Conservation (phyloP, 2,329 filamentous ascomycete species). For the Nakataea oryzae region DNA sequence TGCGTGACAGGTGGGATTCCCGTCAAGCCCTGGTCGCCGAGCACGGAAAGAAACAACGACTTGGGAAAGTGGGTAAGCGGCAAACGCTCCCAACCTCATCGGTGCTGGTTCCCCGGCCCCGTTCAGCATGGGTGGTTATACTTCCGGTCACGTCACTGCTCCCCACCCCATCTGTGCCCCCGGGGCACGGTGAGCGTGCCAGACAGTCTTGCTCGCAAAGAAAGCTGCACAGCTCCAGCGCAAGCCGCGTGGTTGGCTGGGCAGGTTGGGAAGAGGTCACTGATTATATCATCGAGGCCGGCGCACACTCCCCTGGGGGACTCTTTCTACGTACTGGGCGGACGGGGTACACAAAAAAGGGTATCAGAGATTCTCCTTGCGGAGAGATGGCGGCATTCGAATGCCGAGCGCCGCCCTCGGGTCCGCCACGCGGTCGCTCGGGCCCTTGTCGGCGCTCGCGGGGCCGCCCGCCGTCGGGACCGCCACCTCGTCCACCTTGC, state of each 20-base stretch:
- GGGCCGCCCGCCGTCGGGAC: conserved; percentile 6
- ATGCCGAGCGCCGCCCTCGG: conserved; percentile 32
- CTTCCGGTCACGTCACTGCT: neutral
- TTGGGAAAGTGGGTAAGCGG: too few species aligned
- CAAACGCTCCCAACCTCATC: too few species aligned
- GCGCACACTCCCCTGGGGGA: too few species aligned
- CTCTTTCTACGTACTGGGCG: neutral
- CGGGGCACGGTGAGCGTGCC: neutral
- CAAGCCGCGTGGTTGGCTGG: too few species aligned
- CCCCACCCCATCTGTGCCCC: rapidly evolving
- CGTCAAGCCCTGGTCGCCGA: too few species aligned
- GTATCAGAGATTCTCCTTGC: conserved; percentile 20
- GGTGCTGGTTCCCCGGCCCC: too few species aligned
- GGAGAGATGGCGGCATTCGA: conserved; percentile 38
- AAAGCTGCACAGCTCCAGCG: neutral
- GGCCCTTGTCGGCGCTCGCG: conserved; percentile 7
- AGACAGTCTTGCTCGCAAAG: neutral
- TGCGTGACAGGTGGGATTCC: too few species aligned
- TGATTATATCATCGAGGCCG: too few species aligned
- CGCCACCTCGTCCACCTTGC: conserved; percentile 63
- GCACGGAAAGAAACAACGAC: too few species aligned
- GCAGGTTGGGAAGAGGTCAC: too few species aligned
- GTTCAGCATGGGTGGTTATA: too few species aligned
- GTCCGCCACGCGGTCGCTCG: conserved; percentile 10
- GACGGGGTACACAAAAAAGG: neutral